phyloP scores from a whole-genome alignment of 2,329 filamentous ascomycete genomes.

The Penicillium sp. region DNA sequence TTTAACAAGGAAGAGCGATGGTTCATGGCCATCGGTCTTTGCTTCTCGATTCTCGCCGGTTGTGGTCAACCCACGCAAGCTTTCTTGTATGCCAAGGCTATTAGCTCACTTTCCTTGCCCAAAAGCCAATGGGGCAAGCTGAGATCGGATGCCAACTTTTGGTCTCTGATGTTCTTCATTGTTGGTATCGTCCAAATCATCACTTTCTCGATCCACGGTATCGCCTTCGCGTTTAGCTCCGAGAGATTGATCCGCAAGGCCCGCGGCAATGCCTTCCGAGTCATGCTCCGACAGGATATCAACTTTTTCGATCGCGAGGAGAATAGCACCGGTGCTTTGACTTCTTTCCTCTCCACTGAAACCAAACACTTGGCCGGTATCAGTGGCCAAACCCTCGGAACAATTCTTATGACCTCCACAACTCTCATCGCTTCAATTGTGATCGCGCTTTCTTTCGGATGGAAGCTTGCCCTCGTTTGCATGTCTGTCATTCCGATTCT shows the following conservation, averaged over 20 bases:
- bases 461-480: constrained; percentile 85
- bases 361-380: constrained; percentile 86
- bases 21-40: constrained; percentile 70
- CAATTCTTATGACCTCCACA: constrained; percentile 74
- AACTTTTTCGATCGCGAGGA: constrained; percentile 86
- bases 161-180: constrained; percentile 86
- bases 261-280: constrained; percentile 76
- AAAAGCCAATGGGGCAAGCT: constrained; percentile 56
- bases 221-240: constrained; percentile 81
- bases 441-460: constrained; percentile 72
- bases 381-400: constrained; percentile 83
- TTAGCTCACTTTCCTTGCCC: constrained; percentile 67
- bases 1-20: constrained; percentile 76
- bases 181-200: constrained; percentile 72
- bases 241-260: constrained; percentile 81
- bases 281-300: constrained; percentile 90
- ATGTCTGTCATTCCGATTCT: constrained; percentile 75
- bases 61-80: constrained; percentile 74
- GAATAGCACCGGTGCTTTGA: constrained; percentile 85
- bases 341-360: constrained; percentile 83
- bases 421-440: constrained; percentile 74
- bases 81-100: constrained; percentile 87
- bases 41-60: constrained; percentile 75
- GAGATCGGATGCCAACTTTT: constrained; percentile 74
- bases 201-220: constrained; percentile 66